Conservation (phyloP, 2,329 filamentous ascomycete genomes). For the Aspergillus terreus region DNA sequence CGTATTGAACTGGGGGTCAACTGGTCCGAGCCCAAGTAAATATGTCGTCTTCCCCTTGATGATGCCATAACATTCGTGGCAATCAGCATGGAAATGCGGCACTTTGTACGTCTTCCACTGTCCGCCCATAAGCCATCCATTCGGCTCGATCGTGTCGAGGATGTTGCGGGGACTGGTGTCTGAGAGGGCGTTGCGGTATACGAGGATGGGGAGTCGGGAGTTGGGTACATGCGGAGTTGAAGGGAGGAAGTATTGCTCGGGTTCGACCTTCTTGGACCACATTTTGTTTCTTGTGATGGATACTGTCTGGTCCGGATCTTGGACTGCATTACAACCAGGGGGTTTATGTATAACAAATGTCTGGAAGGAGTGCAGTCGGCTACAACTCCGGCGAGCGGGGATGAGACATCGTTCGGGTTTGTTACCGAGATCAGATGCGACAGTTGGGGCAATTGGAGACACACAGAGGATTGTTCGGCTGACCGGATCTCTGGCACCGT, state of each 20-base stretch:
- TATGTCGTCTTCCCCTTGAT: not conserved
- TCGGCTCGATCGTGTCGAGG: not conserved
- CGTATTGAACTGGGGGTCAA: not conserved
- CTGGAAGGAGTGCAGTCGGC: too few relatives aligned
- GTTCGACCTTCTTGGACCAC: not conserved
- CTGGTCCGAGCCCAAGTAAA: not conserved
- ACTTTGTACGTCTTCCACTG: constrained; percentile 5
- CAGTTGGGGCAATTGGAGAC: too few relatives aligned
- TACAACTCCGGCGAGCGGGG: too few relatives aligned
- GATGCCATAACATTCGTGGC: constrained; percentile 4
- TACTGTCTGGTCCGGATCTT: too few relatives aligned
- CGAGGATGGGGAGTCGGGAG: not conserved
- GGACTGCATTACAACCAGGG: too few relatives aligned
- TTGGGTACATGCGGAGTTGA: not conserved
- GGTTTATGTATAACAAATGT: too few relatives aligned
- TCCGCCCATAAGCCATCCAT: constrained; percentile 1
- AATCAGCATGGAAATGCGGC: constrained; percentile 1
- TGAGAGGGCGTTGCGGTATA: not conserved
- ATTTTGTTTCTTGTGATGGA: too few relatives aligned
- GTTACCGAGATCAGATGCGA: too few relatives aligned
- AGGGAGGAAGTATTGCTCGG: not conserved
- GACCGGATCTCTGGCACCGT: too few relatives aligned
- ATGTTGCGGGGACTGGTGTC: not conserved
- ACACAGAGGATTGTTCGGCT: too few relatives aligned
- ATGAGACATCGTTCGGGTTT: too few relatives aligned